phyloP scores from a whole-genome alignment of 176 grass and related monocot species.

The Phyllostachys edulis region DNA sequence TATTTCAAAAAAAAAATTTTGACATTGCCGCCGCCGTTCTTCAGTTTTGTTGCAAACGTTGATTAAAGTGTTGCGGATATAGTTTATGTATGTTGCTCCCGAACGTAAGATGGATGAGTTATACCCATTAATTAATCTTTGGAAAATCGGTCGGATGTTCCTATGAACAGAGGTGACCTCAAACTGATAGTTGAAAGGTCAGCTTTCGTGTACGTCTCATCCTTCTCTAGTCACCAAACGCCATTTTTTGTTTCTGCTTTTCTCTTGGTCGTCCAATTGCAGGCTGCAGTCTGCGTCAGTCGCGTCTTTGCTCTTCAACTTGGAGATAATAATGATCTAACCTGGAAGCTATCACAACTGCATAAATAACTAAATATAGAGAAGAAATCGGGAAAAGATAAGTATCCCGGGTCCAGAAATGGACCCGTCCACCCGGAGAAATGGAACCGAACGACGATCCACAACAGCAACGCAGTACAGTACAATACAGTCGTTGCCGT shows the following conservation, averaged over 20 bases:
- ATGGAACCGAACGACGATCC: not conserved
- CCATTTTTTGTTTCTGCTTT: no score
- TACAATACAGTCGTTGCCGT: not conserved
- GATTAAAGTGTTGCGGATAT: no score
- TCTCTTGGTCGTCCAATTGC: not conserved
- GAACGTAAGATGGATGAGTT: no score
- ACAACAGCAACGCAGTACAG: not conserved
- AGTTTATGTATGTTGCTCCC: no score
- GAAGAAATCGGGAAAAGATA: not conserved
- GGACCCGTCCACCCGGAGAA: not conserved
- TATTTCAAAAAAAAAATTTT: no score
- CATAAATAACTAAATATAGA: no score
- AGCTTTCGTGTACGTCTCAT: constrained; percentile 9
- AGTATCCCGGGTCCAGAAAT: not conserved
- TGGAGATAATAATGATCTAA: not conserved
- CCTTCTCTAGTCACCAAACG: not conserved
- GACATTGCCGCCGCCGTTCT: no score
- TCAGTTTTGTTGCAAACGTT: no score
- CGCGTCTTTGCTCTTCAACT: no score
- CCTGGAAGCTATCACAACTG: not conserved
- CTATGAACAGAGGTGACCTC: no score
- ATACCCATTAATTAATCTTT: no score
- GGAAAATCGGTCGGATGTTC: no score
- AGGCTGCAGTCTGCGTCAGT: not conserved
- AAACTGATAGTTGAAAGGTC: not conserved